phyloP scores from a whole-genome alignment of 2,329 filamentous ascomycete genomes.

The Stagonosporopsis rhizophila region DNA sequence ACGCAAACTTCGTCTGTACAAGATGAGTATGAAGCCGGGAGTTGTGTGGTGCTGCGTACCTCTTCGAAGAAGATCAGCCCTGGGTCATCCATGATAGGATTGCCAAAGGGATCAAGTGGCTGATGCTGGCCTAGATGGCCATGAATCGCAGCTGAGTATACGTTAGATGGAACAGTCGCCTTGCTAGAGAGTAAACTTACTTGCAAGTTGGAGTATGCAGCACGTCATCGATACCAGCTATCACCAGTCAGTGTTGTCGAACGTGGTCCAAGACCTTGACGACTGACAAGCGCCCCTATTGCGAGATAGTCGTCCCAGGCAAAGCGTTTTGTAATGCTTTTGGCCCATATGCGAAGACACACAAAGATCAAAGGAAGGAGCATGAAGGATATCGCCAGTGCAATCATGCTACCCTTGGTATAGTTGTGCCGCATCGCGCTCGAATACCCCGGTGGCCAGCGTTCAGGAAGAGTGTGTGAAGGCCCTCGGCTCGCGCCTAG shows the following conservation, averaged over 20 bases:
- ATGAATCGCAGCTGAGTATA: conserved; percentile 25
- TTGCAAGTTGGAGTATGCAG: conserved; percentile 28
- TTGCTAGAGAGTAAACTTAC: conserved; percentile 14
- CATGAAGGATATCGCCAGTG: conserved; percentile 28
- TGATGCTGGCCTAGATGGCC: conserved; percentile 34
- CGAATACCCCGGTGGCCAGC: not conserved
- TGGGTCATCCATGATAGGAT: conserved; percentile 33
- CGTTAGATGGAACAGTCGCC: not conserved
- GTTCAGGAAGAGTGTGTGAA: not conserved
- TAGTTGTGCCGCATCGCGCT: conserved; percentile 32
- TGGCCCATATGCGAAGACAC: conserved; percentile 33
- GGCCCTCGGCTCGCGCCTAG: not conserved
- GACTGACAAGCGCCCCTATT: conserved; percentile 31
- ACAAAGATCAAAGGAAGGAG: conserved; percentile 26
- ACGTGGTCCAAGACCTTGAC: not conserved
- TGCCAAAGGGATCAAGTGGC: conserved; percentile 24
- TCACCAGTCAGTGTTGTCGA: conserved; percentile 2
- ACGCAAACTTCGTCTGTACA: conserved; percentile 34
- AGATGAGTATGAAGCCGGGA: not conserved
- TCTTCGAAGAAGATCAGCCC: conserved; percentile 34
- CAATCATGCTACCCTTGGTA: conserved; percentile 31
- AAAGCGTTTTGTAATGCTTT: conserved; percentile 26
- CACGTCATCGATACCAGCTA: conserved; percentile 31
- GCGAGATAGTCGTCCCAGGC: conserved; percentile 34
- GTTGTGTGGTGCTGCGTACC: conserved; percentile 7